Conservation (phyloP, 768 basidiomycete genomes). For the Cyclocybe aegerita region DNA sequence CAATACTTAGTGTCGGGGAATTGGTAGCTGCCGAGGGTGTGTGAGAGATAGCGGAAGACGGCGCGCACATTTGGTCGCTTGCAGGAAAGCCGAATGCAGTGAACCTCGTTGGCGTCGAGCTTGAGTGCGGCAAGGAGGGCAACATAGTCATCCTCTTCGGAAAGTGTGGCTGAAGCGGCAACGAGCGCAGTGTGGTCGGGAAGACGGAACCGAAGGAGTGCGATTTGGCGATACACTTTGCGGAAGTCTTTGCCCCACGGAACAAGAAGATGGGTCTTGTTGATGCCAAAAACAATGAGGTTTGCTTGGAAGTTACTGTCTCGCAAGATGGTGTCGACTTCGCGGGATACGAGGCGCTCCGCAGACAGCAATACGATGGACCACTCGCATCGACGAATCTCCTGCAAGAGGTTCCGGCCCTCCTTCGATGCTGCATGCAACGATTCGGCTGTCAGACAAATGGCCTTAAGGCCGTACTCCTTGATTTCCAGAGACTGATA, state of each 20-base stretch:
- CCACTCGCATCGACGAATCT: constrained; percentile 19
- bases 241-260: constrained; percentile 22
- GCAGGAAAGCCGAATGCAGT: constrained; percentile 9
- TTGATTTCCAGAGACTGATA: no score
- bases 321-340: constrained; percentile 15
- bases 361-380: constrained; percentile 20
- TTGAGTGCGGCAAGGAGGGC: constrained; percentile 8
- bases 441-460: constrained; percentile 7
- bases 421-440: constrained; percentile 9
- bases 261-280: constrained; percentile 23
- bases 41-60: constrained; percentile 11
- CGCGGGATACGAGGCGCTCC: constrained; percentile 15
- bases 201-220: constrained; percentile 10
- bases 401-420: constrained; percentile 16
- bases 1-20: constrained; percentile 21
- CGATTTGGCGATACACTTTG: constrained; percentile 17
- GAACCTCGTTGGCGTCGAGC: constrained; percentile 4
- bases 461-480: no score
- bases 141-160: constrained; percentile 4
- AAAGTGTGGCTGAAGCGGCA: constrained; percentile 13
- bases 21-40: constrained; percentile 7
- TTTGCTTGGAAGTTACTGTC: constrained; percentile 16
- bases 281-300: constrained; percentile 21
- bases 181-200: constrained; percentile 14
- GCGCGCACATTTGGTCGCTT: constrained; percentile 16